Base-by-base conservation (phyloP, 345 rosid species). In the Salix udensis region DNA sequence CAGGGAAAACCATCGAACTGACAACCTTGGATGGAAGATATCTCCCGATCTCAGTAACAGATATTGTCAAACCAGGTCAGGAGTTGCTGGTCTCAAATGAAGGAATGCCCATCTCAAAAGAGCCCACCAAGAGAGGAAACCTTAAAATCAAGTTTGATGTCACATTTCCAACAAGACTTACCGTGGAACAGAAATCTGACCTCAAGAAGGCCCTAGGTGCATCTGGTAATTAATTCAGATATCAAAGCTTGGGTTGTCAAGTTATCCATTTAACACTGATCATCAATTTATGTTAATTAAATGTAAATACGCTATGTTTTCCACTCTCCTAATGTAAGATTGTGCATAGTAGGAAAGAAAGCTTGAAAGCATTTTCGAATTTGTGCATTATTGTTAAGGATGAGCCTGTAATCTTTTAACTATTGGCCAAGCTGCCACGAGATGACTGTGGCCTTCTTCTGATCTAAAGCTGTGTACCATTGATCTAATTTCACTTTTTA, bases 61-160 rank as follows among this genome's bases (percentile, higher is more conserved):
- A 76, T 58, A 88, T 90, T 58, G 80, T 90, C 60, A 84, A 82
- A 77, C 89, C 93, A 7, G 87, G 79, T 24, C 86, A 86, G 21
- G 94, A 90, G 84, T 84, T 86, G 46, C 82, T 87, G 44, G 83
- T 90, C 28, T 65, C 88, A 2, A 75, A 78, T 67, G 91, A 90
- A 58, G 94, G 91, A 75, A 88, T 90, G 91, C 94, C 94, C 1
- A 77, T 88, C 23, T 89, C 88, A 48, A 87, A 86, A 79, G 91
- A 90, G 67, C 89, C 92, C 39, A 68, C 81, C 44, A 84, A 79
- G 83, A 87, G 69, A 79, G 92, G 93, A 31, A 88, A 88, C 72
- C 82, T 89, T 58, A 85, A 80, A 78, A 85, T 91, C 84, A 89
- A 86, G 74, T 91, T 91, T 77, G 83, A 87, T 75, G 82, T 89